Base-by-base conservation (phyloP, 1,284 basidiomycete species). In the Apiotrichum domesticum region DNA sequence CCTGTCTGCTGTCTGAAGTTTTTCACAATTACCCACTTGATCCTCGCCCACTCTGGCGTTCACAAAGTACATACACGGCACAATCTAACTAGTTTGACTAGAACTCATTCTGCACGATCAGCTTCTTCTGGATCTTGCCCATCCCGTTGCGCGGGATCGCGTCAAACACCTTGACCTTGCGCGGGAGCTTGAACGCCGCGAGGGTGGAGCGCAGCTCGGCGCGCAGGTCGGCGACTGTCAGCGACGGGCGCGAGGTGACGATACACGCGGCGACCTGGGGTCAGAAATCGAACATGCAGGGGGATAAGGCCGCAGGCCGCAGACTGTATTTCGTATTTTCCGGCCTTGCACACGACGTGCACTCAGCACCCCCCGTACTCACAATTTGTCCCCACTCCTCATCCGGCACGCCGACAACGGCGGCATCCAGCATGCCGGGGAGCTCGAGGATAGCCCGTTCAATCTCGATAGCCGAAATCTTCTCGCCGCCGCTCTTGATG, bases 331-430 rank as follows among this genome's bases (percentile, higher is more conserved):
- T 21, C 21, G 21, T 21, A 21, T 21, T 21, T 21, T 21, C 21
- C 21, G 21, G 21, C 21, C 21, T 21, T 21, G 21, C 21, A 21
- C 21, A 21, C 21, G 21, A 21, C 21, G 21, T 21, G 21, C 21
- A 21, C 21, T 21, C 21, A 21, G 21, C 21, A 21, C 21, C 21
- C 21, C 21, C 21, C 21, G 46, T 39, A 59, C 66, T 63, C 40
- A 75, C 73, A 5, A 72, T 64, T 54, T 75, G 69, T 1, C 73
- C 73, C 72, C 72, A 75, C 43, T 71, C 68, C 29, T 68, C 64
- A 56, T 74, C 66, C 8, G 67, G 63, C 0, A 74, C 65, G 10
- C 66, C 73, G 15, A 75, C 69, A 7, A 75, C 73, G 1, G 73
- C 69, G 14, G 61, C 66, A 52, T 75, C 73, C 37, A 65, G 60